These are phyloP conservation scores for Hyphopichia homilentoma DNA, from an alignment of 805 yeast species.

Conservation along the genomic window DNA sequence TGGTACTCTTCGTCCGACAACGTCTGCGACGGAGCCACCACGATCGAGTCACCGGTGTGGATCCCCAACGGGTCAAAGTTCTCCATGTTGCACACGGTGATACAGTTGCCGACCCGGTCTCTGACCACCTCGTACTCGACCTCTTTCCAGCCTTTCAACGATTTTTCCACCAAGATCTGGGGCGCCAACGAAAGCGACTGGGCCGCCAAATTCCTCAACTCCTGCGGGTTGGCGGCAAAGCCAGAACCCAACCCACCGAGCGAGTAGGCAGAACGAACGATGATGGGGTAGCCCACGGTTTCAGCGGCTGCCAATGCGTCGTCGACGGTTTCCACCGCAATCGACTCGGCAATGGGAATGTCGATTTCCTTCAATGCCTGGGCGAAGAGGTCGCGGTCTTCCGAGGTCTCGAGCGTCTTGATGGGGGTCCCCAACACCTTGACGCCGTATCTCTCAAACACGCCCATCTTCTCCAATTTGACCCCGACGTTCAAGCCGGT, in stretches of 20 bases:
- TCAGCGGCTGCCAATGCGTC: constrained; percentile 92
- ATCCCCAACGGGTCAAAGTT: constrained; percentile 97
- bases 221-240: constrained; percentile 80
- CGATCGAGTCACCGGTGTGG: constrained; percentile 98
- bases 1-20: constrained; percentile 95
- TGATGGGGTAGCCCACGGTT: constrained; percentile 87
- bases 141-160: constrained; percentile 98
- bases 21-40: constrained; percentile 98
- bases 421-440: constrained; percentile 98
- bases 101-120: constrained; percentile 94
- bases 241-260: constrained; percentile 98
- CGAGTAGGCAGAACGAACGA: constrained; percentile 96
- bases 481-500: constrained; percentile 97
- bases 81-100: constrained; percentile 99
- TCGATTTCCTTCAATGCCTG: constrained; percentile 92
- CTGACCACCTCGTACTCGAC: constrained; percentile 98
- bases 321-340: constrained; percentile 91
- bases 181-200: constrained; percentile 89
- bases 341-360: constrained; percentile 94
- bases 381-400: constrained; percentile 95
- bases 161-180: constrained; percentile 93
- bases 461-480: constrained; percentile 90
- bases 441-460: constrained; percentile 82
- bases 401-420: constrained; percentile 91
- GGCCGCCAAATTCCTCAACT: constrained; percentile 81